Percentiles rank a stretch among this genome's conserved stretches.
Evolutionary conservation across 441 rosid genomes (phyloP).

Genomic region (Syzygium malaccense): DNA sequence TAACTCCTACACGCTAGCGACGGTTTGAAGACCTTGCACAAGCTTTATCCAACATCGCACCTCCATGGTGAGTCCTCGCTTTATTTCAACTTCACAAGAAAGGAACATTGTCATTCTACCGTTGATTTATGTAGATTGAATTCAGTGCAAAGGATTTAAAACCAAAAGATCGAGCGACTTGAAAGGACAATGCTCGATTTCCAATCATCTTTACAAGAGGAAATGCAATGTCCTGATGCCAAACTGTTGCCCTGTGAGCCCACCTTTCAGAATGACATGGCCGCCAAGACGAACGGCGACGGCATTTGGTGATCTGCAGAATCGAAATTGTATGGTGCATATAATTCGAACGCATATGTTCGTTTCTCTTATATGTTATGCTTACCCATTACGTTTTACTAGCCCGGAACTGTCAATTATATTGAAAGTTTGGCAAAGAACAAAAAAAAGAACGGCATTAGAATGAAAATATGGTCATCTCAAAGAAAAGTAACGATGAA

Average conservation of each 20-base stretch:
- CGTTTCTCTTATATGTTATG: too few relatives aligned
- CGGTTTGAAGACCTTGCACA: not conserved
- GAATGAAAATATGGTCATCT: too few relatives aligned
- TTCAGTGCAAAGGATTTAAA: slow-evolving; percentile 29
- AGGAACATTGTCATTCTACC: too few relatives aligned
- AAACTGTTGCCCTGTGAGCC: slow-evolving; percentile 18
- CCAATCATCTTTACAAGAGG: slow-evolving; percentile 11
- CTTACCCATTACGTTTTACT: too few relatives aligned
- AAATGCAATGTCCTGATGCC: slow-evolving; percentile 24
- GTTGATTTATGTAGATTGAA: slow-evolving; percentile 41
- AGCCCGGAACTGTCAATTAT: too few relatives aligned
- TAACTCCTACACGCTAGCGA: not conserved
- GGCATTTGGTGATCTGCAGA: too few relatives aligned
- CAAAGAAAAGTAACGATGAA: too few relatives aligned
- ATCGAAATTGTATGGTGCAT: too few relatives aligned
- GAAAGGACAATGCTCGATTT: not conserved
- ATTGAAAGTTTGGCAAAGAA: too few relatives aligned
- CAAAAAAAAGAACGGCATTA: too few relatives aligned
- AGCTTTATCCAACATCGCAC: not conserved
- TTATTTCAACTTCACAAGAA: too few relatives aligned
- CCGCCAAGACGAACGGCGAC: slow-evolving; percentile 5
- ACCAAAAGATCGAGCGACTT: slow-evolving; percentile 21
- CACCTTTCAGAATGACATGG: slow-evolving; percentile 22
- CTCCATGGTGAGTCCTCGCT: not conserved
- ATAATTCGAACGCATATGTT: too few relatives aligned